These are phyloP conservation scores for Lentinula aciculospora DNA, from an alignment of 768 basidiomycete genomes.

Conservation along the genomic window DNA sequence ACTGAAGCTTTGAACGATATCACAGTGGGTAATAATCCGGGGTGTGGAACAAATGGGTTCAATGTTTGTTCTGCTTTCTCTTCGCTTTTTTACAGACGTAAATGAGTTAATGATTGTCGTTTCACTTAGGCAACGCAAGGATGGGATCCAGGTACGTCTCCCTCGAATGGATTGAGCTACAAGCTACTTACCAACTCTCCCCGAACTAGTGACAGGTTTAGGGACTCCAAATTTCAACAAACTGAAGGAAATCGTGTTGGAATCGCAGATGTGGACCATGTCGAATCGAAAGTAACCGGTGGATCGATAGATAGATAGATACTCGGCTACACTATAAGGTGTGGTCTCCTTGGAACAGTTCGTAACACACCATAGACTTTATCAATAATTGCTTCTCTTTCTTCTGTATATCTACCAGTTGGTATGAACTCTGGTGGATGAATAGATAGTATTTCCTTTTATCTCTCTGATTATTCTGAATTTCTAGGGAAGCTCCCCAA, in stretches of 20 bases:
- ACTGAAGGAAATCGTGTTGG: slow-evolving; percentile 31
- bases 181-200: background rate
- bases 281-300: background rate
- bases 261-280: background rate
- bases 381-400: too few relatives aligned
- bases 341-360: too few relatives aligned
- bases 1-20: slow-evolving; percentile 46
- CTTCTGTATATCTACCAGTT: too few relatives aligned
- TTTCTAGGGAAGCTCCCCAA: too few relatives aligned
- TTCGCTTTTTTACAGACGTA: background rate
- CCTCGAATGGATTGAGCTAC: background rate
- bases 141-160: slow-evolving; percentile 52
- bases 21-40: slow-evolving; percentile 40
- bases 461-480: too few relatives aligned
- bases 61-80: slow-evolving; percentile 38
- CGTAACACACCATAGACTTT: too few relatives aligned
- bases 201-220: slow-evolving; percentile 13
- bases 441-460: too few relatives aligned
- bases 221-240: slow-evolving; percentile 12
- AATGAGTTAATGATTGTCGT: background rate
- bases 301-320: too few relatives aligned
- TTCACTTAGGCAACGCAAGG: slow-evolving; percentile 37
- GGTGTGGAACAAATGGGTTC: slow-evolving; percentile 61
- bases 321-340: too few relatives aligned
- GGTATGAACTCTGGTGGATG: too few relatives aligned